These are phyloP conservation scores for Blastocystis sp. DNA, from an alignment of 352 stramenopile genomes.

Conservation along the genomic window DNA sequence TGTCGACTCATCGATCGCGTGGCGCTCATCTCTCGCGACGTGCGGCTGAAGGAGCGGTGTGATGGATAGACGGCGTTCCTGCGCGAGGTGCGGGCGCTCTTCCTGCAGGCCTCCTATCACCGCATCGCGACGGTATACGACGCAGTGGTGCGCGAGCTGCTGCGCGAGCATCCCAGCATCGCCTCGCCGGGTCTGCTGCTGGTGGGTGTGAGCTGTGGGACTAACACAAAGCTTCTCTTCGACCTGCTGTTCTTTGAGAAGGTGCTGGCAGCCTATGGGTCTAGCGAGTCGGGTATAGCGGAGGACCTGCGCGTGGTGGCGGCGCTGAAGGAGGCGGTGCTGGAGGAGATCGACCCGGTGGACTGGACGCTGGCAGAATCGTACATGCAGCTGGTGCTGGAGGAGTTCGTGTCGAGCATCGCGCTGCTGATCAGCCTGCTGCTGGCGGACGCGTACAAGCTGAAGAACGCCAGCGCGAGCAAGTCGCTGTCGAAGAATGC, in stretches of 20 bases:
- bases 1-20: constrained; percentile 5
- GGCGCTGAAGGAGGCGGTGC: not conserved
- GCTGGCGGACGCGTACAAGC: constrained; percentile 5
- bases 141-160: not conserved
- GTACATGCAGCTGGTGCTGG: constrained; percentile 37
- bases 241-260: constrained; percentile 7
- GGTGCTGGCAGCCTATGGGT: not conserved
- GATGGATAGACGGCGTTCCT: not conserved
- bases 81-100: not conserved
- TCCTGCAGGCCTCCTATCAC: not conserved
- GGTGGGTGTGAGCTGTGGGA: not conserved
- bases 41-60: not conserved
- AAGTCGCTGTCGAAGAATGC: constrained; percentile 50
- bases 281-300: not conserved
- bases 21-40: not conserved
- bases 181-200: constrained; percentile 29
- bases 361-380: constrained; percentile 59
- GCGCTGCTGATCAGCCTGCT: constrained; percentile 56
- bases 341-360: constrained; percentile 59
- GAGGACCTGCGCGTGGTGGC: not conserved
- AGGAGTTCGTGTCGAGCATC: constrained; percentile 52
- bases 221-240: constrained; percentile 20
- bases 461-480: not conserved
- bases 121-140: not conserved
- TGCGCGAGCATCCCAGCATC: not conserved